phyloP scores from a whole-genome alignment of 305 asterid genomes.

The Fraxinus floribunda region DNA sequence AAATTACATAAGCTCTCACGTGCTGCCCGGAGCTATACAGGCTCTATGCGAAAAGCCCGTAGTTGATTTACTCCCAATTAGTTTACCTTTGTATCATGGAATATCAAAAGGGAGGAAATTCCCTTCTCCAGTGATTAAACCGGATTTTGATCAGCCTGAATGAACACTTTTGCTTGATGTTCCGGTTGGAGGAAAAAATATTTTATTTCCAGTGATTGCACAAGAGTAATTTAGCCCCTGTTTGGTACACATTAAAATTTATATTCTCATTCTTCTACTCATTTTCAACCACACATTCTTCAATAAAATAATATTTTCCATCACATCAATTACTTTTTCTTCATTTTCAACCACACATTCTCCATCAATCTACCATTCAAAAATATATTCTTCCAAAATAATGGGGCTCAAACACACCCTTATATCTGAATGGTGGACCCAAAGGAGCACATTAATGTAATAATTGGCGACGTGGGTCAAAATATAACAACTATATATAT shows the following conservation, averaged over 20 bases:
- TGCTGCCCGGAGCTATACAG: constrained; percentile 16
- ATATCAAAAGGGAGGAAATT: neutral
- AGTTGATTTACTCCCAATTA: constrained; percentile 10
- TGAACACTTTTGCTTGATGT: neutral
- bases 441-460: neutral
- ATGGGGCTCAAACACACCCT: no score
- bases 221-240: neutral
- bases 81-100: neutral
- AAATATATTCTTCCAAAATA: no score
- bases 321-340: no score
- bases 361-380: no score
- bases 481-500: neutral
- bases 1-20: neutral
- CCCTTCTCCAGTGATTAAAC: neutral
- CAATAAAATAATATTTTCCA: no score
- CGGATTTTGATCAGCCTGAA: neutral
- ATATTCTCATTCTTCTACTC: no score
- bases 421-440: neutral
- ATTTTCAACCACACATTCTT: no score
- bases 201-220: neutral
- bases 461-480: neutral
- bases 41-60: neutral
- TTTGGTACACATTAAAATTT: no score
- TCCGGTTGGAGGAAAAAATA: neutral
- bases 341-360: no score